Base-by-base conservation (phyloP, 805 yeast species). In the Nakazawaea molendinolei region DNA sequence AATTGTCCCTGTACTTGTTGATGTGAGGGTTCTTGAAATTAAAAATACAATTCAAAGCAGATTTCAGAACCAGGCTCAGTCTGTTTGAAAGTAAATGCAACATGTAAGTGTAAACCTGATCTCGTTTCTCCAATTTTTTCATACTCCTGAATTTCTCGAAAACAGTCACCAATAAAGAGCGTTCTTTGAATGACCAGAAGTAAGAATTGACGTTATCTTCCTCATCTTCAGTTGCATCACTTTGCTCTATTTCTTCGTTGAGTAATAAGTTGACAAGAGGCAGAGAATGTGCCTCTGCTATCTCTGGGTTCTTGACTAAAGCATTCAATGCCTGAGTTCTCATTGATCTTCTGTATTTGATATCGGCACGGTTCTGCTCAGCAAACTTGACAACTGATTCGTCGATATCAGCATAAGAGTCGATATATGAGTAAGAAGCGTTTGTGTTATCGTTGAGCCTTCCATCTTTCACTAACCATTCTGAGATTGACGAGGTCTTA, bases 1-100 rank as follows among this genome's bases (percentile, higher is more conserved):
- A 61, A 46, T 80, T 79, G 42, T 82, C 95, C 39, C 69, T 66
- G 51, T 86, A 90, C 51, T 79, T 82, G 36, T 68, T 69, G 23
- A 86, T 58, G 3, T 63, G 64, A 2, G 71, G 67, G 32, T 70
- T 65, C 44, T 78, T 76, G 65, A 72, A 82, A 26, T 82, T 75
- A 24, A 86, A 56, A 5, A 92, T 50, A 27, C 82, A 79, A 31
- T 74, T 70, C 31, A 92, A 63, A 0, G 96, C 92, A 22, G 76
- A 55, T 43, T 74, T 76, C 57, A 90, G 97, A 1, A 80, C 67
- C 6, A 71, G 74, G 1, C 71, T 51, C 31, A 67, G 71, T 47
- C 76, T 73, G 52, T 79, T 76, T 5, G 85, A 71, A 28, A 92
- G 57, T 31, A 82, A 61, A 17, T 61, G 58, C 34, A 83, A 55